Evolutionary conservation across 1,284 basidiomycete genomes (phyloP).

Genomic region (Naganishia albida): DNA sequence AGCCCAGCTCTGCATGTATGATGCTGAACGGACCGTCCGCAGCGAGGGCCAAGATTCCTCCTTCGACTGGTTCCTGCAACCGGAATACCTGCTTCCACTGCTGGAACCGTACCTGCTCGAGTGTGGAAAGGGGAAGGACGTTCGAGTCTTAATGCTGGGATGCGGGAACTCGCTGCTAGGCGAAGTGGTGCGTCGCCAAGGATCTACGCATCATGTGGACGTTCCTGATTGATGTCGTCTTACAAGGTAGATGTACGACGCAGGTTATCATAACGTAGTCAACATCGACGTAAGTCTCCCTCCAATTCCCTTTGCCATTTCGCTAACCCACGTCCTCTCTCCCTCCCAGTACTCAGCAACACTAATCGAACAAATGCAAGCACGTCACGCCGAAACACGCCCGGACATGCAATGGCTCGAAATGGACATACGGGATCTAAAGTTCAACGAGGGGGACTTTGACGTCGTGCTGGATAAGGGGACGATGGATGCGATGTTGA

Average conservation of each 20-base stretch:
- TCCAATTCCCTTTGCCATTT: not conserved
- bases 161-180: slow-evolving; percentile 80
- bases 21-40: not conserved
- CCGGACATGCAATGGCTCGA: slow-evolving; percentile 82
- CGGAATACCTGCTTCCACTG: slow-evolving; percentile 50
- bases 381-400: slow-evolving; percentile 60
- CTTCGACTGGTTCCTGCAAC: slow-evolving; percentile 68
- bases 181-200: slow-evolving; percentile 45
- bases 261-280: slow-evolving; percentile 79
- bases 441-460: slow-evolving; percentile 68
- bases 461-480: slow-evolving; percentile 89
- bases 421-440: slow-evolving; percentile 79
- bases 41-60: slow-evolving; percentile 66
- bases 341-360: slow-evolving; percentile 69
- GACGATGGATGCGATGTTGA: slow-evolving; percentile 94
- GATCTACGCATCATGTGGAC: not conserved
- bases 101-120: slow-evolving; percentile 41
- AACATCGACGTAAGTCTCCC: slow-evolving; percentile 72
- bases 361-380: slow-evolving; percentile 77
- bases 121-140: slow-evolving; percentile 56
- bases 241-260: slow-evolving; percentile 75
- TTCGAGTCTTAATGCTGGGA: slow-evolving; percentile 80
- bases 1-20: slow-evolving; percentile 14
- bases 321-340: not conserved
- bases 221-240: not conserved